Percentiles rank a stretch among this genome's conserved stretches.
These are phyloP conservation scores for Albizia julibrissin DNA, from an alignment of 306 rosid species.

Conservation along the genomic window DNA sequence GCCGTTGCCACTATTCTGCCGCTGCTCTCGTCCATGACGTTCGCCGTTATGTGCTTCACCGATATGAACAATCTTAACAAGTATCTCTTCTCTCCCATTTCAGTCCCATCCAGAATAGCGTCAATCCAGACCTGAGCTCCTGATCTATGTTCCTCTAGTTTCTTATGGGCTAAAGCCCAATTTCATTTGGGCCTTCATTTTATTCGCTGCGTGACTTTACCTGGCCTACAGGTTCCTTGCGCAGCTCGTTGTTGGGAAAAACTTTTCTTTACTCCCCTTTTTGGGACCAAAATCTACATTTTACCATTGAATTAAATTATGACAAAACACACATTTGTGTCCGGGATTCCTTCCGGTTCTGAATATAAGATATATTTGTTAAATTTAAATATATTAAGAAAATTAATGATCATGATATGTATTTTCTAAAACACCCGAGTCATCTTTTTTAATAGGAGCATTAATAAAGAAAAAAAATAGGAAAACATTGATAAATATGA, in stretches of 20 bases:
- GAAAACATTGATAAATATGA: too few relatives aligned
- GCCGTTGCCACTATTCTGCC: slow-evolving; percentile 46
- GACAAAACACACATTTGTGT: too few relatives aligned
- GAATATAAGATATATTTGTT: too few relatives aligned
- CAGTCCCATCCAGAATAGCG: neutral
- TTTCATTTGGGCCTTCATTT: neutral
- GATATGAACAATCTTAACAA: slow-evolving; percentile 39
- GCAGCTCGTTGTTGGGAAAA: neutral
- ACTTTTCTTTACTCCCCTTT: too few relatives aligned
- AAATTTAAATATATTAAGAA: too few relatives aligned
- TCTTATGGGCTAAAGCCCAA: neutral
- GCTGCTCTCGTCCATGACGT: slow-evolving; percentile 37
- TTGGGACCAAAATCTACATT: too few relatives aligned
- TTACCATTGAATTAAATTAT: neutral
- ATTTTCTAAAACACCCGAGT: too few relatives aligned
- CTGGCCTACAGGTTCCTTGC: neutral
- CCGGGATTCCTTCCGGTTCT: too few relatives aligned
- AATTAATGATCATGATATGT: too few relatives aligned
- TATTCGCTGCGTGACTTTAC: neutral
- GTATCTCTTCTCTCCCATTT: slow-evolving; percentile 30
- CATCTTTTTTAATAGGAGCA: too few relatives aligned
- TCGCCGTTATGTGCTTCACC: slow-evolving; percentile 54
- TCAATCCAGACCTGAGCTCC: neutral
- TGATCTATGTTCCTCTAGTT: neutral
- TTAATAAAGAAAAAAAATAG: too few relatives aligned